These are phyloP conservation scores for Cucumis sativus DNA, from an alignment of 306 rosid genomes.

Conservation along the genomic window Cucumber_9930_V3 NC_026657.2:35727001-35727500, in stretches of 20 bases:
- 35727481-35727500: conserved; percentile 51
- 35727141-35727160: conserved; percentile 10
- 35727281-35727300: conserved; percentile 70
- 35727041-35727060: conserved; percentile 89
- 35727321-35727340: not conserved
- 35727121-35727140: conserved; percentile 23
- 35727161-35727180: conserved; percentile 14
- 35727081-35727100: conserved; percentile 83
- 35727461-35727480: conserved; percentile 88
- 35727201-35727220: conserved; percentile 98
- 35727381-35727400: conserved; percentile 82
- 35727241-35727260: conserved; percentile 52
- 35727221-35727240: conserved; percentile 84
- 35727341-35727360: conserved; percentile 8
- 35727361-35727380: conserved; percentile 11
- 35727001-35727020: conserved; percentile 9
- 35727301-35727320: conserved; percentile 78
- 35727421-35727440: conserved; percentile 81
- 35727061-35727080: conserved; percentile 74
- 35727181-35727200: conserved; percentile 50
- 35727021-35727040: conserved; percentile 76
- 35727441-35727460: conserved; percentile 46
- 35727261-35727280: conserved; percentile 61
- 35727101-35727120: conserved; percentile 79
- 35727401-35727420: conserved; percentile 92